Conservation (phyloP, 2,329 filamentous ascomycete species). For the Fusarium transvaalense region DNA sequence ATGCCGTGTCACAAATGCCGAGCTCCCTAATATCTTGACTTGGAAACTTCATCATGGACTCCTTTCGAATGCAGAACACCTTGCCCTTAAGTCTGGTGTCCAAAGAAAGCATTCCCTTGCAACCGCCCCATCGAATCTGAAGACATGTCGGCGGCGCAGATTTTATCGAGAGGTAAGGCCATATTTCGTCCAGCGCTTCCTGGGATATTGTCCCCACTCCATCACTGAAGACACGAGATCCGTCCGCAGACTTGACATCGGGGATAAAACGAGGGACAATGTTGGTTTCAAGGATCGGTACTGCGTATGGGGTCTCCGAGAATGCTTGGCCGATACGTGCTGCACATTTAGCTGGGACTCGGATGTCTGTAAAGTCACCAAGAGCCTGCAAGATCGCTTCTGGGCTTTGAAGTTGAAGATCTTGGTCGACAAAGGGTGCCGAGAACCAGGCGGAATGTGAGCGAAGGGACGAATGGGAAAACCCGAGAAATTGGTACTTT, state of each 20-base stretch:
- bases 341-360: slow-evolving; percentile 67
- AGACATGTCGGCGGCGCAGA: slow-evolving; percentile 71
- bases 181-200: slow-evolving; percentile 70
- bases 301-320: slow-evolving; percentile 76
- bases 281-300: slow-evolving; percentile 60
- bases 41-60: slow-evolving; percentile 84
- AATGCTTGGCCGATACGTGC: slow-evolving; percentile 76
- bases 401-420: slow-evolving; percentile 52
- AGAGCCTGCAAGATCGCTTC: slow-evolving; percentile 61
- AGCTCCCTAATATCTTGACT: slow-evolving; percentile 67
- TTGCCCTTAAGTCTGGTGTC: slow-evolving; percentile 71
- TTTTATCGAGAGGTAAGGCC: slow-evolving; percentile 63
- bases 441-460: slow-evolving; percentile 77
- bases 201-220: slow-evolving; percentile 81
- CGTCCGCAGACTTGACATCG: slow-evolving; percentile 65
- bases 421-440: slow-evolving; percentile 59
- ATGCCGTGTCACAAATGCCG: slow-evolving; percentile 78
- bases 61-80: slow-evolving; percentile 70
- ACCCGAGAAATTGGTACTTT: slow-evolving; percentile 76
- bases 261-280: slow-evolving; percentile 55
- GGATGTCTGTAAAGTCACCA: slow-evolving; percentile 65
- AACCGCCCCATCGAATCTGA: slow-evolving; percentile 80
- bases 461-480: slow-evolving; percentile 82
- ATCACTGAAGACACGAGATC: slow-evolving; percentile 77
- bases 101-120: slow-evolving; percentile 83